phyloP scores from a whole-genome alignment of 208 protist genomes.

The Leishmania lainsoni region DNA sequence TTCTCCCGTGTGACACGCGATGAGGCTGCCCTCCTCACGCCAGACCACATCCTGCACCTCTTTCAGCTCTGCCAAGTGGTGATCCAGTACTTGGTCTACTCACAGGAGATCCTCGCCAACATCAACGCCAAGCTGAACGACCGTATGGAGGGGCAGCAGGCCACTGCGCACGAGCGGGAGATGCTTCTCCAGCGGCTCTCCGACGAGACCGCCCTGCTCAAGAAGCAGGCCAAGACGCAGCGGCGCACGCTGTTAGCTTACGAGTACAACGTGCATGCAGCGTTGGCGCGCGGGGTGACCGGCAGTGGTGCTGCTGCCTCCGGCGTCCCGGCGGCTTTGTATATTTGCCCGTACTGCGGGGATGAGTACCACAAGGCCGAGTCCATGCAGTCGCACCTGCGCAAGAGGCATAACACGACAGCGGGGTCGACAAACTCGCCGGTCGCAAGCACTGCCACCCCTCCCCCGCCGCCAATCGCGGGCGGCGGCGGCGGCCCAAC shows the following conservation, averaged over 20 bases:
- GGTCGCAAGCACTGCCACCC: background rate
- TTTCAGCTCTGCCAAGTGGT: constrained; percentile 85
- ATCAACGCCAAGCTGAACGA: constrained; percentile 82
- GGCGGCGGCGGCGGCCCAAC: constrained; percentile 10
- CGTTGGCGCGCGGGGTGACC: constrained; percentile 15
- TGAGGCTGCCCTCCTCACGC: constrained; percentile 85
- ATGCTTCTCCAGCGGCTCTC: constrained; percentile 37
- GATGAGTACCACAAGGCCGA: constrained; percentile 86
- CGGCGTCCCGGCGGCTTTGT: background rate
- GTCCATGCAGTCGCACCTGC: constrained; percentile 89
- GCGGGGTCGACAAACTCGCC: background rate
- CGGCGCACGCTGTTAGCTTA: constrained; percentile 82
- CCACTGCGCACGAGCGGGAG: constrained; percentile 36
- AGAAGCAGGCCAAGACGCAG: constrained; percentile 88
- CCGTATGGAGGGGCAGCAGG: constrained; percentile 50
- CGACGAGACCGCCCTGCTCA: constrained; percentile 62
- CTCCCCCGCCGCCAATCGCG: background rate
- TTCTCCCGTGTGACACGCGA: constrained; percentile 86
- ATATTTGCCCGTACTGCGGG: constrained; percentile 71
- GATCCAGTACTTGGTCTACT: constrained; percentile 90
- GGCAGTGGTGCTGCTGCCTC: background rate
- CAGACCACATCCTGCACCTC: constrained; percentile 86
- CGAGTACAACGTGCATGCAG: constrained; percentile 67
- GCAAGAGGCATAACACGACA: constrained; percentile 68
- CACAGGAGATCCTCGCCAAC: constrained; percentile 83